Base-by-base conservation (phyloP, 2,329 filamentous ascomycete genomes). In the Cytospora piceae region DNA sequence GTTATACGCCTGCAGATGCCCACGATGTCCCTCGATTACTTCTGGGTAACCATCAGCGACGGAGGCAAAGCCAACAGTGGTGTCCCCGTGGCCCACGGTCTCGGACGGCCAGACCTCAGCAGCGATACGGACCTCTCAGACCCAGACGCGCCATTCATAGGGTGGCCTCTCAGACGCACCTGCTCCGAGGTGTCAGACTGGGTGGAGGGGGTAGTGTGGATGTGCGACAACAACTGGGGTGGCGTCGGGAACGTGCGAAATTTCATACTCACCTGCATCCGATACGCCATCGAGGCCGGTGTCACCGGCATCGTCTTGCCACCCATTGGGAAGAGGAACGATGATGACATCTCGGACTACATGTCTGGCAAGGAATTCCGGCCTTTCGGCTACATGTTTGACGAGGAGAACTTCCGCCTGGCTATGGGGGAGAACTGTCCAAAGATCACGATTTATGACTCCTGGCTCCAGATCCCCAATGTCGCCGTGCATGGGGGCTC, bases 181-280 rank as follows among this genome's bases (percentile, higher is more conserved):
- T 83, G 81, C 72, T 74, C 77, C n/a, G 81, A 82, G 67, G 74
- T 79, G 1, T 69, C 64, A 0, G 61, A 64, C n/a, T 81, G 77
- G 76, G 73, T 75, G 0, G 75, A 78, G 0, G 80, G 80, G 1
- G 69, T 83, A 27, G 74, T 82, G n/a, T 83, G 79, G 66, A 73
- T 80, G 24, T 84, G 82, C 73, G 81, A 81, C 71, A 82, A 83
- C 70, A 83, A 83, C 70, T 80, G 79, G 6, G 82, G 82, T 1
- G 82, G 82, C 27, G 79, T 83, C 56, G 81, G 81, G 22, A 84
- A 83, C 65, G 81, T 83, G 31, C 76, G 81, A 61, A 82, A 81
- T 69, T 83, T 81, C 71, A 81, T 83, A 59, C 75, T 83, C 61
- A 83, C 80, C 11, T 84, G 81, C 64, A 65, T 84, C 29, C 78